Evolutionary conservation across 2,329 filamentous ascomycete genomes (phyloP).

Genomic region (Pseudogymnoascus sp.): DNA sequence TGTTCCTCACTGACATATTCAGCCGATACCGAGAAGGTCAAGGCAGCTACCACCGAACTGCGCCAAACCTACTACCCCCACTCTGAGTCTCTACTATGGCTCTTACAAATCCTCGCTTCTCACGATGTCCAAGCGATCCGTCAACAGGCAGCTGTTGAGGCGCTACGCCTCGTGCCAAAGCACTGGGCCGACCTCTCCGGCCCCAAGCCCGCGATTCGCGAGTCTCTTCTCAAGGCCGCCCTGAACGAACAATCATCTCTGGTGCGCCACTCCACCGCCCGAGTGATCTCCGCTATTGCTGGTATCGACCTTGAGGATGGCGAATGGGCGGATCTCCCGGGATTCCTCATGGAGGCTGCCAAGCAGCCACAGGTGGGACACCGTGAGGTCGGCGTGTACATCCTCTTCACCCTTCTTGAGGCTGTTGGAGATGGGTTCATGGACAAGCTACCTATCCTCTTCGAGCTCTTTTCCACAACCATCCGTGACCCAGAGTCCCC

Average conservation of each 20-base stretch:
- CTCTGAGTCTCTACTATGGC: conserved; percentile 73
- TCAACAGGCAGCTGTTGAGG: conserved; percentile 88
- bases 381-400: conserved; percentile 86
- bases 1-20: conserved; percentile 19
- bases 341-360: conserved; percentile 70
- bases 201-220: conserved; percentile 73
- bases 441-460: conserved; percentile 71
- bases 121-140: conserved; percentile 67
- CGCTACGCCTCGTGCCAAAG: conserved; percentile 71
- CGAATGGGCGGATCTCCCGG: conserved; percentile 76
- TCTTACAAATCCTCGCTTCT: conserved; percentile 81
- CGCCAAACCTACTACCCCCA: conserved; percentile 91
- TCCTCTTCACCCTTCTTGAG: conserved; percentile 87
- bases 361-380: conserved; percentile 68
- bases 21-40: conserved; percentile 86
- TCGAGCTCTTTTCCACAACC: conserved; percentile 75
- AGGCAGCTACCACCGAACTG: conserved; percentile 80
- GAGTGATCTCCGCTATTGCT: conserved; percentile 81
- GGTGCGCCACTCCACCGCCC: conserved; percentile 78
- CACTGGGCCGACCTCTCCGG: conserved; percentile 74
- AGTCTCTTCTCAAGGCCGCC: conserved; percentile 75
- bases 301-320: conserved; percentile 80
- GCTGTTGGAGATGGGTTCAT: conserved; percentile 77
- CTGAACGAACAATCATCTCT: conserved; percentile 70
- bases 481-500: conserved; percentile 86